These are phyloP conservation scores for Monilinia fructicola DNA, from an alignment of 2,329 filamentous ascomycete genomes.

Conservation along the genomic window DNA sequence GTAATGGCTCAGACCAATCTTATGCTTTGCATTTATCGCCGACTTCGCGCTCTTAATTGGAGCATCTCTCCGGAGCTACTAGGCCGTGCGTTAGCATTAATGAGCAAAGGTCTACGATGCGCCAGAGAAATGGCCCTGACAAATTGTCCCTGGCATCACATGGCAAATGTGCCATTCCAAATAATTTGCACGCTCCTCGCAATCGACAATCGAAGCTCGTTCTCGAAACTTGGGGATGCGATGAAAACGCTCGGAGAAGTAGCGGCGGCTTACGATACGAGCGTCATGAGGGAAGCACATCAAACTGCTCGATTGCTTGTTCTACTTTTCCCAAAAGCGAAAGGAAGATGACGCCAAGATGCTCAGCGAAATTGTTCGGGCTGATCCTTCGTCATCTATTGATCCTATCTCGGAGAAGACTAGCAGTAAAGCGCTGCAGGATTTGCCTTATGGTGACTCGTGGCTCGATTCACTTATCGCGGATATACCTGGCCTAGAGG, in stretches of 20 bases:
- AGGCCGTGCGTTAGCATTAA: neutral
- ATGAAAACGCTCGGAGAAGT: constrained; percentile 24
- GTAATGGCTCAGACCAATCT: constrained; percentile 21
- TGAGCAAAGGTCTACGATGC: constrained; percentile 3
- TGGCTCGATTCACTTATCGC: constrained; percentile 18
- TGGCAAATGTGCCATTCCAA: constrained; percentile 28
- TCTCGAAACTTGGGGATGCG: constrained; percentile 20
- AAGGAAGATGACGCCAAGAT: constrained; percentile 18
- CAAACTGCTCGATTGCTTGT: constrained; percentile 21
- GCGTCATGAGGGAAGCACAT: constrained; percentile 18
- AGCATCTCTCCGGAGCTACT: neutral
- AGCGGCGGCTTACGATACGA: constrained; percentile 13
- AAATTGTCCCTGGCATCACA: constrained; percentile 23
- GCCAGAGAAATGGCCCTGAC: constrained; percentile 5
- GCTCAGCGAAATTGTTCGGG: constrained; percentile 3
- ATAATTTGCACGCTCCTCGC: constrained; percentile 26
- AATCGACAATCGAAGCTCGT: constrained; percentile 22
- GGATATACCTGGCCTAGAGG: constrained; percentile 13
- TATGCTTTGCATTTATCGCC: constrained; percentile 18
- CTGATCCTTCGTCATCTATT: neutral
- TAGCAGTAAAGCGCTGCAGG: neutral
- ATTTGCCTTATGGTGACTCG: constrained; percentile 5
- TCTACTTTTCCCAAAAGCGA: constrained; percentile 9
- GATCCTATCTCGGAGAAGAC: neutral
- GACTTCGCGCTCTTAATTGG: constrained; percentile 7